Evolutionary conservation across 73 alveolate species (phyloP).

Genomic region (Paramecium biaurelia): DNA sequence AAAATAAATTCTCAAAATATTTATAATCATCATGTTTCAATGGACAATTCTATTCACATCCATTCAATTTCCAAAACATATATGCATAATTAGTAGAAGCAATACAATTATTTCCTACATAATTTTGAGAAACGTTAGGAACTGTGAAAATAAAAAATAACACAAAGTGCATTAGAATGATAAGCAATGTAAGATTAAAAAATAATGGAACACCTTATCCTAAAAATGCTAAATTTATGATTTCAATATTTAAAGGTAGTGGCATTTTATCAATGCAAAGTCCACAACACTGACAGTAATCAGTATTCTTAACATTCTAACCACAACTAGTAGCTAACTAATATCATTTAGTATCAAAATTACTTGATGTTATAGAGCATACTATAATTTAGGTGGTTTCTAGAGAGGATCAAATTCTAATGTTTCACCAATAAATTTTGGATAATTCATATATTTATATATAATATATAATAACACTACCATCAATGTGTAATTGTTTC

Average conservation of each 20-base stretch:
- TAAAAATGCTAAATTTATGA: neutral
- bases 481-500: neutral
- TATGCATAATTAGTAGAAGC: neutral
- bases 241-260: neutral
- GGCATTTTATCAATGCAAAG: neutral
- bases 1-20: neutral
- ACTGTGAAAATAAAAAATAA: neutral
- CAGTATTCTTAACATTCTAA: neutral
- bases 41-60: neutral
- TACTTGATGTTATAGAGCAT: neutral
- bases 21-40: neutral
- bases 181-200: neutral
- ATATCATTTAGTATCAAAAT: neutral
- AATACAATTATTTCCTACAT: neutral
- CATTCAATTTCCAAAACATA: neutral
- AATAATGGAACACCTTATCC: conserved; percentile 16
- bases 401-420: neutral
- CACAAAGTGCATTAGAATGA: neutral
- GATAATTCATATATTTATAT: neutral
- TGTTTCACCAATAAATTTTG: neutral
- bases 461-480: neutral
- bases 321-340: conserved; percentile 31
- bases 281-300: conserved; percentile 9
- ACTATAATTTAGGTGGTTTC: neutral
- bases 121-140: conserved; percentile 6